Evolutionary conservation across 208 protist species (phyloP), one percentile per base, ranked within the genome.

Genomic region (Leishmania amazonensis): DNA sequence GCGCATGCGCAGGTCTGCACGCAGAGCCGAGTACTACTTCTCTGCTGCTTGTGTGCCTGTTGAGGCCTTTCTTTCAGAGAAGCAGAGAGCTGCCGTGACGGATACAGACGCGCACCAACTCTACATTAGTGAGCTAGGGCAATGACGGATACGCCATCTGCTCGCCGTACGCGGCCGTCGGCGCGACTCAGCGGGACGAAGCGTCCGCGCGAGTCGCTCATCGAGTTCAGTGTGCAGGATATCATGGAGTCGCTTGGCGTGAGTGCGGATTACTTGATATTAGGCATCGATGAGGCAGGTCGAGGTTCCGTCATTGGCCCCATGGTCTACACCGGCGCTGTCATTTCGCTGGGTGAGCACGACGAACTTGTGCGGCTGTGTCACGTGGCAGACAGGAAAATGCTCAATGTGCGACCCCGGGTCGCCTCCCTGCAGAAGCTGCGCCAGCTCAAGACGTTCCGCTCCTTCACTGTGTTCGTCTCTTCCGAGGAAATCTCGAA

Each of bases 241-340:
- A 81, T 95, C 31, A 96, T 88, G 85, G 76, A 88, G 51, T 76
- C 84, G 7, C 81, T 94, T 17, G 71, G 88, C 76, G 73, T 87
- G 35, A 62, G 45, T 40, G 90, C 92, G 28, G 89, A 94, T 67
- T 88, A 91, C 84, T 87, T 94, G 65, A 82, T 98, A 8, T 81
- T 99, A 15, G 98, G 98, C 47, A 99, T 99, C 62, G 98, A 99
- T 76, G 98, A 99, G 88, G 98, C 98, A 15, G 98, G 98, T 4
- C 89, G 98, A 80, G 98, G 98, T 13, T 96, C 98, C 74, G 96
- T 99, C 5, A 78, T 99, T 31, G 98, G 98, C 31, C 95, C 97
- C 11, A 98, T 99, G 95, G 96, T 99, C 19, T 99, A 99, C 88
- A 91, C 89, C n/a, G 91, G 93, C 40, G 90, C 94, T 13, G 90